Conservation (phyloP, 2,329 filamentous ascomycete genomes). For the Trichoderma sp. region DNA sequence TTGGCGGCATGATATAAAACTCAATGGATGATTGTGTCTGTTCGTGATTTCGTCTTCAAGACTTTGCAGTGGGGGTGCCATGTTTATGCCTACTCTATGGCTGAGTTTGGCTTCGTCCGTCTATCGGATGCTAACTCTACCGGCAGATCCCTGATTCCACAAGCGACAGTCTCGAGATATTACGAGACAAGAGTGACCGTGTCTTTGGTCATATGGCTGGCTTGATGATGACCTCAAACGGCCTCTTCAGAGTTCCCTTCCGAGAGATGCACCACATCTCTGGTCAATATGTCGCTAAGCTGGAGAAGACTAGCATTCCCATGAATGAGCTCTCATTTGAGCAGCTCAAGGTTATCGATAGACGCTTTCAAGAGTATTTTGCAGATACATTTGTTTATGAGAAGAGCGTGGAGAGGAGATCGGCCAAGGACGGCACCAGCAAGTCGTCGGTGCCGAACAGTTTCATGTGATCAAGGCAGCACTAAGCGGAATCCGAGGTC, state of each 20-base stretch:
- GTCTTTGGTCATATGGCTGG: background rate
- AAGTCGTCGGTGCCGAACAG: conserved; percentile 64
- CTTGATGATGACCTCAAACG: background rate
- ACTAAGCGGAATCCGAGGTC: conserved; percentile 2
- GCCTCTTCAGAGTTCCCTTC: conserved; percentile 45
- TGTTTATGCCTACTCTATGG: conserved; percentile 65
- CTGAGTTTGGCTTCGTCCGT: conserved; percentile 73
- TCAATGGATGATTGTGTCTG: conserved; percentile 67
- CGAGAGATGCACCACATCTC: conserved; percentile 78
- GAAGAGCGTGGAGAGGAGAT: conserved; percentile 74
- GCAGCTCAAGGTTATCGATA: conserved; percentile 63
- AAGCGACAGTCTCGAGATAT: background rate
- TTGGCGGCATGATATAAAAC: conserved; percentile 67
- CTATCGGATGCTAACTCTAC: conserved; percentile 71
- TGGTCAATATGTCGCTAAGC: conserved; percentile 53
- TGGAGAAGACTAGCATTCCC: conserved; percentile 47
- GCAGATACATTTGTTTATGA: conserved; percentile 74
- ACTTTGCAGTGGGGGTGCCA: conserved; percentile 73
- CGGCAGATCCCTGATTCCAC: background rate
- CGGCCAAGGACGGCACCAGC: conserved; percentile 69
- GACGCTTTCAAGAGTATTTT: conserved; percentile 69
- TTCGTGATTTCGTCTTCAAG: conserved; percentile 81
- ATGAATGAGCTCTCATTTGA: conserved; percentile 68
- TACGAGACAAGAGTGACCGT: background rate
- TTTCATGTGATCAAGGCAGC: conserved; percentile 47